Percentiles rank a stretch among this genome's conserved stretches.
These are phyloP conservation scores for Discostella stelligera DNA, from an alignment of 352 stramenopile genomes.

Conservation along the genomic window DNA sequence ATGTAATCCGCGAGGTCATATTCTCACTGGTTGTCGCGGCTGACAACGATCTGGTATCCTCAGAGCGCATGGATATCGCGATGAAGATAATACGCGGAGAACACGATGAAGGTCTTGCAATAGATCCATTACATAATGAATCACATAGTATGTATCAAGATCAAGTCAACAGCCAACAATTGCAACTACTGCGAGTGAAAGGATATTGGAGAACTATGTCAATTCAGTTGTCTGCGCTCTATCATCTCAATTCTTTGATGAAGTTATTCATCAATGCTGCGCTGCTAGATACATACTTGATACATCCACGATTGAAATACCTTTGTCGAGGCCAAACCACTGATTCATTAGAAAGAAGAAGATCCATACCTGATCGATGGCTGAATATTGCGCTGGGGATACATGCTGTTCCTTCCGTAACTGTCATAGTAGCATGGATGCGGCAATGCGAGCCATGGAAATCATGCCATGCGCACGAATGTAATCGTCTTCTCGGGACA, in stretches of 20 bases:
- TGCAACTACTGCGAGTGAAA: constrained; percentile 16
- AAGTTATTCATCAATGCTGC: constrained; percentile 31
- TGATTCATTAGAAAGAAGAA: constrained; percentile 9
- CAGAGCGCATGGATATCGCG: constrained; percentile 22
- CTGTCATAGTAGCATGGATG: constrained; percentile 2
- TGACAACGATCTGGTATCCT: constrained; percentile 20
- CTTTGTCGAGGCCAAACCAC: neutral
- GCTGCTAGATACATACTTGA: constrained; percentile 24
- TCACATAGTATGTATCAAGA: constrained; percentile 12
- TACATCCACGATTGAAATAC: constrained; percentile 23
- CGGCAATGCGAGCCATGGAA: constrained; percentile 4
- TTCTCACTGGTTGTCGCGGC: constrained; percentile 35
- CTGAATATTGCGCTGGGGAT: constrained; percentile 16
- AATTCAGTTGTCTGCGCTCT: constrained; percentile 40
- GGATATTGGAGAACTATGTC: constrained; percentile 29
- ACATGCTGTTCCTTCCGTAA: constrained; percentile 10
- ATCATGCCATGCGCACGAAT: constrained; percentile 39
- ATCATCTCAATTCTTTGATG: constrained; percentile 45
- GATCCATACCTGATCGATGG: constrained; percentile 1
- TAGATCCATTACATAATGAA: constrained; percentile 8
- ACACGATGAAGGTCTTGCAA: neutral
- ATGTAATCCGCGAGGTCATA: constrained; percentile 48
- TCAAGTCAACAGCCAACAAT: constrained; percentile 8
- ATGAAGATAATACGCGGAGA: constrained; percentile 32
- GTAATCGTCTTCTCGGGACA: constrained; percentile 36